Evolutionary conservation across 1,284 basidiomycete species (phyloP).

Genomic region (Ceratobasidium sp.): DNA sequence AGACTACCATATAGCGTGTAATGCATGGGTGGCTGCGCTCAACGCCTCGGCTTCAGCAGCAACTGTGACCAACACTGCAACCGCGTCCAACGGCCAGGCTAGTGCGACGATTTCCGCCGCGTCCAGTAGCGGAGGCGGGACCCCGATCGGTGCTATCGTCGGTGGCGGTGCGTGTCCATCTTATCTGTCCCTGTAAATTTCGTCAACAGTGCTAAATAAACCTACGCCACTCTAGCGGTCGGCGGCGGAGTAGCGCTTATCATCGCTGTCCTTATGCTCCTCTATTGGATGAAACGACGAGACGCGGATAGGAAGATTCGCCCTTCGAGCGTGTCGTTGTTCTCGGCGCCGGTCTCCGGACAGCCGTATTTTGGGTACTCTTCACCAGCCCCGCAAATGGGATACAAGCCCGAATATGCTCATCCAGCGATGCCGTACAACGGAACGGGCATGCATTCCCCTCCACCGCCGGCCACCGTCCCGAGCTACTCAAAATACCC

Average conservation of each 20-base stretch:
- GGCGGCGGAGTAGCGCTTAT: slow-evolving; percentile 21
- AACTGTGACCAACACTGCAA: neutral
- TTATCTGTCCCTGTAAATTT: neutral
- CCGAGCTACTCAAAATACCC: slow-evolving; percentile 29
- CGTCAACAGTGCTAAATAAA: neutral
- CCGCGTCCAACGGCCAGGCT: neutral
- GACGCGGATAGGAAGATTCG: neutral
- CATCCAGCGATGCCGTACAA: slow-evolving; percentile 20
- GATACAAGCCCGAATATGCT: neutral
- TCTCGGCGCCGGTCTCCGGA: slow-evolving; percentile 11
- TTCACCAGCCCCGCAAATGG: neutral
- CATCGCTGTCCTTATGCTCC: neutral
- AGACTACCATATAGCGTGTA: slow-evolving; percentile 28
- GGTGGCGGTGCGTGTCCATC: slow-evolving; percentile 32
- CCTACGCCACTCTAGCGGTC: slow-evolving; percentile 5
- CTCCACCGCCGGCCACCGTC: neutral
- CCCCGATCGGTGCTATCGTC: slow-evolving; percentile 37
- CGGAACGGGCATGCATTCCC: slow-evolving; percentile 3
- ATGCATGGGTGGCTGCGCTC: slow-evolving; percentile 6
- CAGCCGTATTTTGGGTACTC: slow-evolving; percentile 21
- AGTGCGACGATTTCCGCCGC: neutral
- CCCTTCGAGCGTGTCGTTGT: slow-evolving; percentile 34
- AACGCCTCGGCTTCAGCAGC: slow-evolving; percentile 16
- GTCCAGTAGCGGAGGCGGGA: slow-evolving; percentile 1
- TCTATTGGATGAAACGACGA: slow-evolving; percentile 1